phyloP scores from a whole-genome alignment of 2,329 filamentous ascomycete species.

The Pseudocercospora eumusae region DNA sequence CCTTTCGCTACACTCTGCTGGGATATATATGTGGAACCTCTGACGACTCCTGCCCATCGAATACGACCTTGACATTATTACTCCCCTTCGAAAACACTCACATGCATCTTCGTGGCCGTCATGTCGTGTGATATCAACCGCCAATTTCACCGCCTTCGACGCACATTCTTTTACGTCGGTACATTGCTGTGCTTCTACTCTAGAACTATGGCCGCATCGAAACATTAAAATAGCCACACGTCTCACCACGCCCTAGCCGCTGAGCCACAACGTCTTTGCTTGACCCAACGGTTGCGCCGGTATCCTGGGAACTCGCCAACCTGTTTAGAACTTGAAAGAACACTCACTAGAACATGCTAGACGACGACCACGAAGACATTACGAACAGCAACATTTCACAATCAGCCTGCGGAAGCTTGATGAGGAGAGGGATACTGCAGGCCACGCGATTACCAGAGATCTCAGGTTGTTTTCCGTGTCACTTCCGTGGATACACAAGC shows the following conservation, averaged over 20 bases:
- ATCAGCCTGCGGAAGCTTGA: background rate
- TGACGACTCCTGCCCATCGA: conserved; percentile 6
- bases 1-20: conserved; percentile 1
- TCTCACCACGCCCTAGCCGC: conserved; percentile 3
- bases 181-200: background rate
- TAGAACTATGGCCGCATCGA: background rate
- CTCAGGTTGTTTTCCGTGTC: background rate
- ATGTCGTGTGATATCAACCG: background rate
- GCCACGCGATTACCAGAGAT: background rate
- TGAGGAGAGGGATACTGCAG: background rate
- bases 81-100: background rate
- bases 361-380: background rate
- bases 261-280: conserved; percentile 5
- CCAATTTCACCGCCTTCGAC: background rate
- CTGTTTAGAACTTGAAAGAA: background rate
- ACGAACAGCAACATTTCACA: background rate
- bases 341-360: background rate
- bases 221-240: background rate
- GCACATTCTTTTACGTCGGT: background rate
- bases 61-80: background rate
- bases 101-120: background rate
- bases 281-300: conserved; percentile 1
- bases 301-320: background rate
- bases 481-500: background rate
- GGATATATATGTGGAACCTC: background rate